Evolutionary conservation across 2,329 filamentous ascomycete species (phyloP).

Genomic region (Aspergillus sp.): DNA sequence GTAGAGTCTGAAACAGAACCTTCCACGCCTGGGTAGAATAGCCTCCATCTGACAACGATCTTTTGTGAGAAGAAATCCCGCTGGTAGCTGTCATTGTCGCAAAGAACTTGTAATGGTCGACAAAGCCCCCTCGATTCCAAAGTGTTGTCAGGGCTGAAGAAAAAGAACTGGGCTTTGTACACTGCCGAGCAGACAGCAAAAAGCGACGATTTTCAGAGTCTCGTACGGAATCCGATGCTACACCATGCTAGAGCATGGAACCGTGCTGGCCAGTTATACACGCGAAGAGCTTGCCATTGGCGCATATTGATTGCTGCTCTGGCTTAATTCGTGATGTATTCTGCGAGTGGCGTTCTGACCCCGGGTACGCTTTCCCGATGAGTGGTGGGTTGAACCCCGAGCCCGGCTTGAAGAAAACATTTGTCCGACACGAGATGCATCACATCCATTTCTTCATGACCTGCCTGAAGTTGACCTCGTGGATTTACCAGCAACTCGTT

Average conservation of each 20-base stretch:
- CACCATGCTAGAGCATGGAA: not conserved
- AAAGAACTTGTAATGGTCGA: not conserved
- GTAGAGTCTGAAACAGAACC: not conserved
- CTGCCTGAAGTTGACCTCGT: too few species aligned
- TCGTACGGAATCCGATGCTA: not conserved
- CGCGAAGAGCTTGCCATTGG: not conserved
- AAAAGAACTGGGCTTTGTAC: not conserved
- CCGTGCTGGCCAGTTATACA: not conserved
- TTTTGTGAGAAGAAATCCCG: not conserved
- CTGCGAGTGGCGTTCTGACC: not conserved
- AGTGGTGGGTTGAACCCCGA: not conserved
- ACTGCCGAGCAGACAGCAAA: not conserved
- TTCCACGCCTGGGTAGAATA: not conserved
- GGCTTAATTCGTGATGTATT: constrained; percentile 36
- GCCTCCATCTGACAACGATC: not conserved
- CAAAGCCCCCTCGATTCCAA: not conserved
- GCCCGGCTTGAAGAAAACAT: not conserved
- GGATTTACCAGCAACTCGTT: too few species aligned
- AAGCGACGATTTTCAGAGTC: not conserved
- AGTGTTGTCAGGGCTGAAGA: not conserved
- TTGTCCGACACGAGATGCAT: not conserved
- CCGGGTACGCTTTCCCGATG: not conserved
- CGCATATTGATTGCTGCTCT: constrained; percentile 1
- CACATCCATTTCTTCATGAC: too few species aligned
- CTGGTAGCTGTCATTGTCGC: not conserved